These are phyloP conservation scores for Piromyces finnis DNA, from an alignment of 192 early-diverging fungal species.

Conservation along the genomic window DNA sequence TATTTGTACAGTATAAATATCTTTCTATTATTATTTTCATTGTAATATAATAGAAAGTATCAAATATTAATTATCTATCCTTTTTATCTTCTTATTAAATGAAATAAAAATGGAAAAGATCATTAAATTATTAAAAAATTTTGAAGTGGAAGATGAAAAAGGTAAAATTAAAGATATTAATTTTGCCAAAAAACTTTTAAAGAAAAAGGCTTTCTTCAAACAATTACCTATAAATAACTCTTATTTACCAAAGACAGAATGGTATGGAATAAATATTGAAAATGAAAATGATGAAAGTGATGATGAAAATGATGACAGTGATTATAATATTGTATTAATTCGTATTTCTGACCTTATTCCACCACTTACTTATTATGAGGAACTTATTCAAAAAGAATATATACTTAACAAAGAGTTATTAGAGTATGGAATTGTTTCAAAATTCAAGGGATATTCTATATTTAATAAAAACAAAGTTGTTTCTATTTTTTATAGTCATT, in stretches of 20 bases:
- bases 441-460: neutral
- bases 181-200: neutral
- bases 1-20: no score
- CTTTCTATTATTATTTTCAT: no score
- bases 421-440: neutral
- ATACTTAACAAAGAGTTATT: neutral
- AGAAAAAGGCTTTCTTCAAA: neutral
- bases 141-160: no score
- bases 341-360: neutral
- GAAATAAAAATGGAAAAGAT: no score
- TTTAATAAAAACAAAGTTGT: neutral
- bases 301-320: neutral
- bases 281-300: neutral
- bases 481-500: neutral
- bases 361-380: neutral
- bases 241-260: neutral
- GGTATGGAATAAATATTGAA: neutral
- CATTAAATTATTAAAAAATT: no score
- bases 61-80: no score
- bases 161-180: no score
- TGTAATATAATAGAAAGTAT: no score
- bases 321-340: neutral
- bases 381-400: neutral
- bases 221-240: neutral
- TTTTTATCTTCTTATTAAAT: no score